Evolutionary conservation across 257 asterid genomes (phyloP), one percentile per base, ranked within the genome.

Genomic region (Sherardia arvensis): DNA sequence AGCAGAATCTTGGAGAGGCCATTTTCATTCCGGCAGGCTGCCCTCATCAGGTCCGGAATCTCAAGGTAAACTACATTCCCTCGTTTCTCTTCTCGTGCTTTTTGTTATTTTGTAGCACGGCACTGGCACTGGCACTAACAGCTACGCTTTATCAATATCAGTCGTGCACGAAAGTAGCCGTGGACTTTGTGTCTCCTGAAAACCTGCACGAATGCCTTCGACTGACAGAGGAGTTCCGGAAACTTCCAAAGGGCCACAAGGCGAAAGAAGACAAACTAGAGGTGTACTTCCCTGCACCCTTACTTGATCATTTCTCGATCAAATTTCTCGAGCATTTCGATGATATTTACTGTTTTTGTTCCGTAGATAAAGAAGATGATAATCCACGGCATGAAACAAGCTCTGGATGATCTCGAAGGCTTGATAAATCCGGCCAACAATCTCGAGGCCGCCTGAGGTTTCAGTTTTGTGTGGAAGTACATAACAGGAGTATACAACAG

Each of bases 1-100:
- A 85, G 70, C 97, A 92, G 69, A 78, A 71, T 66, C 82, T 89
- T 23, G 98, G 98, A 48, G 98, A 92, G 73, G 95, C 98, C 3
- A 93, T 91, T 57, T 88, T 91, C 70, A 88, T 92, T 64, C 98
- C 98, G 17, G 98, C 98, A 22, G 98, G 98, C 9, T 92, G 98
- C 61, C 98, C 98, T 53, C 98, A 92, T 68, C 98, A 92, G 84
- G 98, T 92, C 74, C 83, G 97, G 53, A 92, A 92, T 81, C 88
- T 89, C 29, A 89, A 87, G 91, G 98, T 86, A 81, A 55, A 60
- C 57, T 29, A 17, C 7, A 29, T 34, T 23, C 29, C 11, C 47
- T 38, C 47, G 5, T 17, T 27, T 26, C 51, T 2, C 17, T 43
- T 43, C 51, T 14, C 4, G 51, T 4, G 51, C 51, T 43, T 38